Evolutionary conservation across 2,329 filamentous ascomycete genomes (phyloP).

Genomic region (Ophiocordyceps unilateralis): DNA sequence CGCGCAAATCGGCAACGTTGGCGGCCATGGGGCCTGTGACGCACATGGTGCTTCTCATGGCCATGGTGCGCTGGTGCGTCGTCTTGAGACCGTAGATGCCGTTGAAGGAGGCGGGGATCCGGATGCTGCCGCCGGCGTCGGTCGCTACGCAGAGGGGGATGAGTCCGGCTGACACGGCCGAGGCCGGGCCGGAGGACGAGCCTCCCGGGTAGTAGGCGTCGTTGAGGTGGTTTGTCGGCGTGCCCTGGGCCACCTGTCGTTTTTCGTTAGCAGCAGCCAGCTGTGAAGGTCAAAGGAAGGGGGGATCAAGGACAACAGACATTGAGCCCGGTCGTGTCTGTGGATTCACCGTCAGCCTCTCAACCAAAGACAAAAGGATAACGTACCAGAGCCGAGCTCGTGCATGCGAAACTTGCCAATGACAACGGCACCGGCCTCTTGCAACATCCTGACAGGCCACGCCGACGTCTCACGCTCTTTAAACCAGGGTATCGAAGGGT

Average conservation of each 20-base stretch:
- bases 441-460: conserved; percentile 55
- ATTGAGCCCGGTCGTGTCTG: conserved; percentile 72
- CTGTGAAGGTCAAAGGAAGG: background rate
- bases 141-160: conserved; percentile 61
- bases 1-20: conserved; percentile 59
- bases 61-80: conserved; percentile 51
- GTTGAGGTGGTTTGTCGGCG: conserved; percentile 65
- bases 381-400: conserved; percentile 50
- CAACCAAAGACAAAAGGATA: background rate
- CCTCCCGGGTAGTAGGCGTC: conserved; percentile 62
- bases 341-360: background rate
- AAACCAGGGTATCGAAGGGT: conserved; percentile 35
- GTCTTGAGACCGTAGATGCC: conserved; percentile 71
- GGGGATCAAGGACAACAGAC: conserved; percentile 12
- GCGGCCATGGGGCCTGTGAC: conserved; percentile 62
- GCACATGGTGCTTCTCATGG: conserved; percentile 33
- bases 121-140: conserved; percentile 60
- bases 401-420: conserved; percentile 69
- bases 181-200: conserved; percentile 62
- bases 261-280: background rate
- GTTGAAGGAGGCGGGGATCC: conserved; percentile 59
- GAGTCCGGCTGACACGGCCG: conserved; percentile 50
- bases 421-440: conserved; percentile 58
- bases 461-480: conserved; percentile 35
- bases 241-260: conserved; percentile 42